Conservation (phyloP, 2,329 filamentous ascomycete genomes). For the Mariannaea elegans region DNA sequence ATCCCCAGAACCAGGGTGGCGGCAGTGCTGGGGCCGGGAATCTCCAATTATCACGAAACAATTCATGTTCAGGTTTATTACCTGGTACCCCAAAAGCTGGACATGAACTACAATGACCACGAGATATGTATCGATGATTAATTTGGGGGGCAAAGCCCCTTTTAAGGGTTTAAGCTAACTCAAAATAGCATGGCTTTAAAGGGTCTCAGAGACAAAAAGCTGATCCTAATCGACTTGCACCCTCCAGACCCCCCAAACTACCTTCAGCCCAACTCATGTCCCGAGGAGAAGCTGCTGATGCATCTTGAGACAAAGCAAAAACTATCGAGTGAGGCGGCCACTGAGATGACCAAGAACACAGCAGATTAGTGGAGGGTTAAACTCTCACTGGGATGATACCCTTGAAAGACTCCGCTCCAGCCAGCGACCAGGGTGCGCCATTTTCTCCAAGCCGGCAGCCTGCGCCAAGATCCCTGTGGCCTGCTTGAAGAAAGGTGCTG, state of each 20-base stretch:
- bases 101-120: background rate
- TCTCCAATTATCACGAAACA: background rate
- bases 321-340: constrained; percentile 7
- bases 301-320: constrained; percentile 4
- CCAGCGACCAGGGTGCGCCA: constrained; percentile 24
- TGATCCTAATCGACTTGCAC: background rate
- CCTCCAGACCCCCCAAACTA: background rate
- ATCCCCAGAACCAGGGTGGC: constrained; percentile 12
- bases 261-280: background rate
- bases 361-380: background rate
- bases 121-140: background rate
- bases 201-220: background rate
- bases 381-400: background rate
- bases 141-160: background rate
- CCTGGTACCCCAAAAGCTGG: background rate
- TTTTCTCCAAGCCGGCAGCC: constrained; percentile 26
- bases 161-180: background rate
- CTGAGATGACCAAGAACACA: constrained; percentile 9
- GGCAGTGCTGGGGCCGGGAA: constrained; percentile 7
- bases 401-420: constrained; percentile 4
- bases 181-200: background rate
- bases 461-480: constrained; percentile 16
- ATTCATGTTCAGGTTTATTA: background rate
- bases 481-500: constrained; percentile 12
- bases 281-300: constrained; percentile 1